phyloP scores from a whole-genome alignment of 1,284 basidiomycete species.

The Clitocybe nebularis region DNA sequence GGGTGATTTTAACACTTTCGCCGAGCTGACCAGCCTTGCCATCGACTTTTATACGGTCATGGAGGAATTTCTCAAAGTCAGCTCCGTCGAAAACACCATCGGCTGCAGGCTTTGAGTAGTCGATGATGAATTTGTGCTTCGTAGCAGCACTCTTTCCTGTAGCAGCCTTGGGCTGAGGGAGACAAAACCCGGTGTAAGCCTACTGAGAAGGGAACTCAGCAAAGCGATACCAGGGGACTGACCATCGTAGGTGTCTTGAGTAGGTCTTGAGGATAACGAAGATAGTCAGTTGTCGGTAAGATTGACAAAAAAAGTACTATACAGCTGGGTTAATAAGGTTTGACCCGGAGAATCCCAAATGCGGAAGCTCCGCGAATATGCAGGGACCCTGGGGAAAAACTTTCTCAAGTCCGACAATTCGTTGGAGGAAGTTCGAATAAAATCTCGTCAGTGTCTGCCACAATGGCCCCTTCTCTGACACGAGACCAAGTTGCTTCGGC shows the following conservation, averaged over 20 bases:
- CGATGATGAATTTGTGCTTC: conserved; percentile 92
- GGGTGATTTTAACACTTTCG: conserved; percentile 77
- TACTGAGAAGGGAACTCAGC: conserved; percentile 92
- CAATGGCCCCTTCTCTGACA: conserved; percentile 53
- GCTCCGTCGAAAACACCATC: conserved; percentile 92
- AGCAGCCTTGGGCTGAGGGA: conserved; percentile 61
- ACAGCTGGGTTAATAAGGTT: conserved; percentile 36
- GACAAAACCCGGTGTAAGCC: conserved; percentile 57
- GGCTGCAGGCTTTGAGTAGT: conserved; percentile 89
- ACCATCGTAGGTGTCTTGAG: conserved; percentile 50
- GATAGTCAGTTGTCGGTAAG: background rate
- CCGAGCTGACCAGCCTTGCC: conserved; percentile 84
- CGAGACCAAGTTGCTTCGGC: conserved; percentile 67
- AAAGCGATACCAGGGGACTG: conserved; percentile 69
- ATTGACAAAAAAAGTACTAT: conserved; percentile 32
- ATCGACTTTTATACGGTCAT: conserved; percentile 89
- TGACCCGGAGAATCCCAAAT: conserved; percentile 11
- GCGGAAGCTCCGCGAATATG: conserved; percentile 12
- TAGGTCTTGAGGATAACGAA: conserved; percentile 22
- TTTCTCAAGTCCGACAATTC: no score
- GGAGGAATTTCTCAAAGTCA: conserved; percentile 78
- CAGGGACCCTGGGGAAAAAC: no score
- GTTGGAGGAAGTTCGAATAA: conserved; percentile 5
- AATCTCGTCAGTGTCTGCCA: conserved; percentile 6
- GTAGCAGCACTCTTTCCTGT: conserved; percentile 65